Conservation (phyloP, 371 early-diverging fungal genomes). For the Capillidium rhysosporum region DNA sequence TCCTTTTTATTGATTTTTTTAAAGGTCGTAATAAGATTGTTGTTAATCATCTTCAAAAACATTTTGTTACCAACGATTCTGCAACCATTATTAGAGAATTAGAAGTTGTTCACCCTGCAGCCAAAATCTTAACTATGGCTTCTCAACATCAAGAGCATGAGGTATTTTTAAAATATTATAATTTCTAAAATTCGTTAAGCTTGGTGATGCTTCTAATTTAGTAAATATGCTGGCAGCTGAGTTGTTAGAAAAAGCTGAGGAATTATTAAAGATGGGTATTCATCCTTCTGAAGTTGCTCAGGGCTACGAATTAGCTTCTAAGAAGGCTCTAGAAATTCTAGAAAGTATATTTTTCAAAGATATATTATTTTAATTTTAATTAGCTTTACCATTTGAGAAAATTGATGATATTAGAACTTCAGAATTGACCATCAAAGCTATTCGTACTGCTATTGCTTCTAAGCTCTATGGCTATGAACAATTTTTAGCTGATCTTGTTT, state of each 20-base stretch:
- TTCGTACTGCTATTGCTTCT: slow-evolving; percentile 58
- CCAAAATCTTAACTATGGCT: slow-evolving; percentile 88
- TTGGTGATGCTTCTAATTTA: slow-evolving; percentile 90
- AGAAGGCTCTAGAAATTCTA: slow-evolving; percentile 62
- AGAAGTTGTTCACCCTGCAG: slow-evolving; percentile 98
- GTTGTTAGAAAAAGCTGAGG: slow-evolving; percentile 81
- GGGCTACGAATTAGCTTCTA: slow-evolving; percentile 78
- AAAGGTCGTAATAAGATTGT: slow-evolving; percentile 98
- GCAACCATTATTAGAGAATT: slow-evolving; percentile 97
- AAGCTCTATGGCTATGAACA: slow-evolving; percentile 94
- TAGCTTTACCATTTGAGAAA: slow-evolving; percentile 45
- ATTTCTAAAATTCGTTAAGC: slow-evolving; percentile 14
- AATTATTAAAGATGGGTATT: slow-evolving; percentile 81
- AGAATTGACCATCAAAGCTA: slow-evolving; percentile 44
- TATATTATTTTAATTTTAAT: background rate
- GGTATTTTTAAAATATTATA: slow-evolving; percentile 17
- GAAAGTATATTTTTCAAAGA: slow-evolving; percentile 28
- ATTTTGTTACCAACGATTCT: slow-evolving; percentile 98
- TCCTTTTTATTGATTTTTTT: background rate
- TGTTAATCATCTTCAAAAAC: slow-evolving; percentile 90
- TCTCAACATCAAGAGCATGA: slow-evolving; percentile 97
- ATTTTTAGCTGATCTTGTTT: slow-evolving; percentile 57
- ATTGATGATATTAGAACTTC: slow-evolving; percentile 28
- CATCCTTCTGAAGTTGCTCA: slow-evolving; percentile 86
- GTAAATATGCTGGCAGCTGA: slow-evolving; percentile 90